These are phyloP conservation scores for Aquanectria penicillioides DNA, from an alignment of 2,329 filamentous ascomycete species.

Conservation along the genomic window DNA sequence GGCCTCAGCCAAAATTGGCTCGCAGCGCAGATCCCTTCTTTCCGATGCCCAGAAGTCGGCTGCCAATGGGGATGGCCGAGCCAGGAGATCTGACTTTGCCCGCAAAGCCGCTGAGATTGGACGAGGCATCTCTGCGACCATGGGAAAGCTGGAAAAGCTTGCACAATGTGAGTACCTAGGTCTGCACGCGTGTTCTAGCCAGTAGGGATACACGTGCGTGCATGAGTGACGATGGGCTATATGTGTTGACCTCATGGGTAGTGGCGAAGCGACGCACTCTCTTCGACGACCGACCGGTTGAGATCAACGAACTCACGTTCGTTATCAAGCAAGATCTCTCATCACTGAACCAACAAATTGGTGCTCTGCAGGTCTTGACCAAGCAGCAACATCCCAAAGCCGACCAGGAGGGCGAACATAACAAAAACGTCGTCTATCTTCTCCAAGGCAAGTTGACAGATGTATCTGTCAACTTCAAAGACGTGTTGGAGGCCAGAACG, in stretches of 20 bases:
- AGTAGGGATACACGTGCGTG: neutral
- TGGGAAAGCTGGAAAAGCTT: conserved; percentile 93
- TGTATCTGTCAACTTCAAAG: conserved; percentile 95
- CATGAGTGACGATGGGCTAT: neutral
- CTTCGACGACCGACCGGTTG: conserved; percentile 95
- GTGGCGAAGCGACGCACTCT: conserved; percentile 96
- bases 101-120: conserved; percentile 92
- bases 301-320: conserved; percentile 96
- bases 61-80: conserved; percentile 63
- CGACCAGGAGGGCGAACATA: conserved; percentile 92
- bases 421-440: conserved; percentile 95
- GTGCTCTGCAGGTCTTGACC: conserved; percentile 80
- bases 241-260: conserved; percentile 44
- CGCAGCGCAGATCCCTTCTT: conserved; percentile 84
- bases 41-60: conserved; percentile 76
- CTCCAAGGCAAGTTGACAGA: conserved; percentile 92
- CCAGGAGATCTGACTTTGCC: conserved; percentile 89
- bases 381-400: conserved; percentile 78
- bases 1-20: conserved; percentile 77
- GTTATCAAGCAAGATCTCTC: conserved; percentile 98
- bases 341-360: conserved; percentile 85
- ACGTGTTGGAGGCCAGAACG: conserved; percentile 93
- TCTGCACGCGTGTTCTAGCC: neutral
- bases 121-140: conserved; percentile 88
- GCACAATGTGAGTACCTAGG: conserved; percentile 72